Base-by-base conservation (phyloP, 208 protist genomes). In the Crithidia bombi region DNA sequence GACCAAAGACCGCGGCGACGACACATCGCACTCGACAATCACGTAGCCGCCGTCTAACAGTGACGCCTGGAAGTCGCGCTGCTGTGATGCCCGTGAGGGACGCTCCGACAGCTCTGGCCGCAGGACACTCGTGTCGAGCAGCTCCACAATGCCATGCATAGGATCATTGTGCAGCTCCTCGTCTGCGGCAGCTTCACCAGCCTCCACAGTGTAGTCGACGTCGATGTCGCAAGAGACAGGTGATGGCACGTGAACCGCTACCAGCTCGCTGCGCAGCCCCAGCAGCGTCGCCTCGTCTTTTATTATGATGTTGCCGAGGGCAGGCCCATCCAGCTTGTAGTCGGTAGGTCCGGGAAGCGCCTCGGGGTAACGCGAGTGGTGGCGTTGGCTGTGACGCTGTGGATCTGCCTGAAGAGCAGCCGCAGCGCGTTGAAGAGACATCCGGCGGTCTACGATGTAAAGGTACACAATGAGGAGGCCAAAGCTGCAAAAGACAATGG, bases 1-100 rank as follows among this genome's bases (percentile, higher is more conserved):
- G 9, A 15, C 23, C 54, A 58, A n/a, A n/a, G n/a, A n/a, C n/a
- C n/a, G 15, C 11, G 33, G 15, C 19, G 38, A 14, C 10, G 56
- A 38, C 33, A 62, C 35, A 0, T 33, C 38, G n/a, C 38, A 62
- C 56, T 62, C 56, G 38, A 62, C 56, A 62, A 62, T 62, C 11
- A 62, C 56, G 56, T 49, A 62, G 38, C 56, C 56, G 38, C 56
- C 38, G 14, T 25, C 23, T 6, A 26, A 12, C 0, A 47, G 38
- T 3, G 56, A 62, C 25, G n/a, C 25, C 3, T 47, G 56, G 21
- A 62, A 46, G 56, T 26, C 28, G 3, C 35, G 1, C n/a, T 5
- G 28, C 25, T 15, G 10, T 5, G 51, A 19, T 17, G 19, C 30
- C 1, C 19, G 28, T 56, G 54, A 23, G 35, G 19, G 12, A 36